These are phyloP conservation scores for Euphorbia pulcherrima DNA, from an alignment of 345 rosid species.

Conservation along the genomic window DNA sequence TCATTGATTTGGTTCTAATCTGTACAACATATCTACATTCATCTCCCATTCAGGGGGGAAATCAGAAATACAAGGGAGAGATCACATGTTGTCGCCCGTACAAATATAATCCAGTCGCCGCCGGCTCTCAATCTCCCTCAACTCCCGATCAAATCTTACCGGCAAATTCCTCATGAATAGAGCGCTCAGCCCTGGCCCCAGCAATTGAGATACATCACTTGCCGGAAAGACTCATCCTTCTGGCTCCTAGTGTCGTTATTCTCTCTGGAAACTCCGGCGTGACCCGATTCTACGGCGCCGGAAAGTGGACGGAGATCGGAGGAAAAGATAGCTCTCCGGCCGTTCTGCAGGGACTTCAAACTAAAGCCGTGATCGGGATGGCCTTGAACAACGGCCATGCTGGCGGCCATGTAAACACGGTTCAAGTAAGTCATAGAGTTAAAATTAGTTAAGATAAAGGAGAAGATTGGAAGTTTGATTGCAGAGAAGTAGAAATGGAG, in stretches of 20 bases:
- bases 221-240: conserved; percentile 69
- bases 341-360: conserved; percentile 44
- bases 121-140: too few relatives aligned
- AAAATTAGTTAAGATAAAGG: not conserved
- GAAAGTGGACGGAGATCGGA: conserved; percentile 47
- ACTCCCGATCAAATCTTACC: too few relatives aligned
- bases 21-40: too few relatives aligned
- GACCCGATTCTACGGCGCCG: conserved; percentile 36
- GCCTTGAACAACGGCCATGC: conserved; percentile 62
- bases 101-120: too few relatives aligned
- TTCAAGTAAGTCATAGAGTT: conserved; percentile 46
- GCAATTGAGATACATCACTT: conserved; percentile 84
- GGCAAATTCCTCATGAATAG: too few relatives aligned
- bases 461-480: not conserved
- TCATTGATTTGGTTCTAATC: too few relatives aligned
- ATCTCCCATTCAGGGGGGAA: too few relatives aligned
- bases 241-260: conserved; percentile 19
- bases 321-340: conserved; percentile 38
- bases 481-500: not conserved
- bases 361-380: conserved; percentile 56
- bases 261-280: conserved; percentile 19
- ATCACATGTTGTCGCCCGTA: too few relatives aligned
- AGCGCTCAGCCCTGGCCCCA: conserved; percentile 72
- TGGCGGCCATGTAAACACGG: conserved; percentile 71
- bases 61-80: too few relatives aligned